Conservation (phyloP, 176 grass and related monocot species). For the Triticum timopheevii region DNA sequence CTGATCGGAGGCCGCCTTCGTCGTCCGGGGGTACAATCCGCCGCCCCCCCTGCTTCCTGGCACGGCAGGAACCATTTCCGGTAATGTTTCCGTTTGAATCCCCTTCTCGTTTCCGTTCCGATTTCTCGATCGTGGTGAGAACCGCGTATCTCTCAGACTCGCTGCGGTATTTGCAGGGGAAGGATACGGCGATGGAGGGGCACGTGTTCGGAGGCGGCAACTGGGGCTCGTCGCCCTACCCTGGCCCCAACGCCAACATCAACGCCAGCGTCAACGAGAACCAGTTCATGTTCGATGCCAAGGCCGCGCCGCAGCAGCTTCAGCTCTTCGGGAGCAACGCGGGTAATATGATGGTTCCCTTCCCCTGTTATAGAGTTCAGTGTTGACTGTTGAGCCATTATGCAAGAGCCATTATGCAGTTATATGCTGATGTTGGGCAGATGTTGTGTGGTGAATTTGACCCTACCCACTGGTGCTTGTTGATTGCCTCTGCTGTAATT, state of each 20-base stretch:
- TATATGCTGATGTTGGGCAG: neutral
- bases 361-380: neutral
- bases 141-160: neutral
- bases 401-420: neutral
- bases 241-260: neutral
- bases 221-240: neutral
- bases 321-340: conserved; percentile 29
- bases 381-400: neutral
- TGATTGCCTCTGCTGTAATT: neutral
- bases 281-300: conserved; percentile 15
- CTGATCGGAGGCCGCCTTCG: neutral
- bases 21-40: neutral
- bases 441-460: neutral
- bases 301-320: conserved; percentile 26
- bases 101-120: neutral
- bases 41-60: neutral
- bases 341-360: neutral
- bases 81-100: neutral
- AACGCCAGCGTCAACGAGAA: neutral
- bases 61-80: neutral
- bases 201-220: neutral
- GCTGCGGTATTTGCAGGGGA: neutral
- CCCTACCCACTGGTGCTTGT: neutral
- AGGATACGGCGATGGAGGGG: conserved; percentile 37
- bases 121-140: neutral